Base-by-base conservation (phyloP, 2,329 filamentous ascomycete genomes). In the Cercospora beticola region DNA sequence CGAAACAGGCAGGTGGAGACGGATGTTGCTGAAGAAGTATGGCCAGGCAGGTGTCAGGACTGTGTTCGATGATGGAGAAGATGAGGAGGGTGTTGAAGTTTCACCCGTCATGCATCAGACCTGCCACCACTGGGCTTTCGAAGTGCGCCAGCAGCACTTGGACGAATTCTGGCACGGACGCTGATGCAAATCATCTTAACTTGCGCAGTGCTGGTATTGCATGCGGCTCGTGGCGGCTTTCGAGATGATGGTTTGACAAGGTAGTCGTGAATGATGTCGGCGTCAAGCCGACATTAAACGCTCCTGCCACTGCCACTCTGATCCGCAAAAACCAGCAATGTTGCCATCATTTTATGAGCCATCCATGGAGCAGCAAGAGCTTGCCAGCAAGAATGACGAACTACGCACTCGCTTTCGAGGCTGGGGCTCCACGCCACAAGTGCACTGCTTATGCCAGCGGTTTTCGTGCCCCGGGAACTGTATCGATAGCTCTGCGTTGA, bases 31-130 rank as follows among this genome's bases (percentile, higher is more conserved):
- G 66, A 87, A 86, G 77, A 85, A 83, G 72, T 87, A 87, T 72
- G 75, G 82, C 28, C 71, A 77, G 62, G 75, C 80, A 70, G 83
- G 85, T 3, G 82, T 87, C 1, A 78, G 78, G 61, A 82, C 82
- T 66, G 84, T 87, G 10, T 84, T 81, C 36, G 83, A 85, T 68
- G 79, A 81, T 68, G 80, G 79, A 0, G 78, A 73, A 1, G 79
- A 79, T 9, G 82, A 81, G 16, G 82, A 80, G 9, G 72, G 26
- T 16, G 71, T 65, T 3, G 82, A 85, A 54, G 84, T 86, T 9
- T 86, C 84, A 76, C 85, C 85, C 0, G 85, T 86, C 1, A 82
- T 86, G 74, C 85, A 86, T 77, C 85, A 86, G 78, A 87, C 85
- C 5, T 86, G 85, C 70, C 83, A 85, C 73, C 85, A 87, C 72